A percentile compares a stretch with the other conserved stretches of the same genome.
These are phyloP conservation scores for Aspergillus amoenus DNA, from an alignment of 2,329 filamentous ascomycete species.

Conservation along the genomic window DNA sequence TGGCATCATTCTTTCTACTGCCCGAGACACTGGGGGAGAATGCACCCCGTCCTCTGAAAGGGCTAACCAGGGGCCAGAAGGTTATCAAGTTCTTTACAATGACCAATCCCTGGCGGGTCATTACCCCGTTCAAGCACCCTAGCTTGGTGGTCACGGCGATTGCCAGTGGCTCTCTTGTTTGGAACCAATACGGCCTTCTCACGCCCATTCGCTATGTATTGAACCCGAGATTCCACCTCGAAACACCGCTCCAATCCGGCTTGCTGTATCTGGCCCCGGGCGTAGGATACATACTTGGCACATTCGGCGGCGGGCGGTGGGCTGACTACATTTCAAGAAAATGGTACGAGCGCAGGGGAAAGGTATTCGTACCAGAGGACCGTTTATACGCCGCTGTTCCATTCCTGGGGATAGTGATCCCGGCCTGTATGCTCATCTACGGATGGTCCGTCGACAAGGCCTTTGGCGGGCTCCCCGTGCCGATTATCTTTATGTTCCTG, in stretches of 20 bases:
- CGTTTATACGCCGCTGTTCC: conserved; percentile 60
- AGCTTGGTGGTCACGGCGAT: conserved; percentile 65
- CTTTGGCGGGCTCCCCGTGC: conserved; percentile 56
- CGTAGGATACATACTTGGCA: conserved; percentile 67
- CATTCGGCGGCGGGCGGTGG: conserved; percentile 70
- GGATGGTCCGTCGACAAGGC: conserved; percentile 62
- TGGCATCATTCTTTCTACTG: conserved; percentile 65
- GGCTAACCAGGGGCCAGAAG: conserved; percentile 52
- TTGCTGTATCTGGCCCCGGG: conserved; percentile 75
- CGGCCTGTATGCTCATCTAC: conserved; percentile 66
- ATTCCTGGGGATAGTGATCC: conserved; percentile 59
- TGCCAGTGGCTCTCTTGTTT: conserved; percentile 64
- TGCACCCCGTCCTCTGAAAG: conserved; percentile 61
- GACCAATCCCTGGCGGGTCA: conserved; percentile 64
- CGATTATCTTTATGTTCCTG: conserved; percentile 71
- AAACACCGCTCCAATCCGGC: conserved; percentile 64
- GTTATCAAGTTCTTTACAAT: conserved; percentile 55
- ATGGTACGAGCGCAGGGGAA: conserved; percentile 59
- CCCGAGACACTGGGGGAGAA: conserved; percentile 71
- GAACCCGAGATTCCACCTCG: conserved; percentile 70
- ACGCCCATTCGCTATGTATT: conserved; percentile 71
- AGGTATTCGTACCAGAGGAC: conserved; percentile 66
- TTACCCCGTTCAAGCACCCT: conserved; percentile 63
- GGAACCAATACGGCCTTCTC: conserved; percentile 72
- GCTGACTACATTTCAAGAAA: conserved; percentile 66